A percentile compares a stretch with the other conserved stretches of the same genome.
phyloP scores from a whole-genome alignment of 345 rosid species.

The Linum lewisii region DNA sequence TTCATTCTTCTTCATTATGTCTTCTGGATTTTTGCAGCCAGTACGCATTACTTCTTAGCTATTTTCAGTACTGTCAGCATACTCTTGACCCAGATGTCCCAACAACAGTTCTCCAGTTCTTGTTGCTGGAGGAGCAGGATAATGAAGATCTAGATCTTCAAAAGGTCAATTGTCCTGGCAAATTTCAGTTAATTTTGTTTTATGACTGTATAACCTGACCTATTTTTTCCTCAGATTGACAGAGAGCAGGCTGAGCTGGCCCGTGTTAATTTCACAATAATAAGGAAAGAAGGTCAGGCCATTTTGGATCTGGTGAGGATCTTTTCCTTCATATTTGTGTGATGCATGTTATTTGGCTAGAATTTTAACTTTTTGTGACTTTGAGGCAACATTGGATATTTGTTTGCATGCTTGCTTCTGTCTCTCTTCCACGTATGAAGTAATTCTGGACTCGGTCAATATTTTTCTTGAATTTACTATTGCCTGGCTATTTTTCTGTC shows the following conservation, averaged over 20 bases:
- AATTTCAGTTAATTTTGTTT: neutral
- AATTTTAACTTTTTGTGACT: neutral
- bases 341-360: conserved; percentile 3
- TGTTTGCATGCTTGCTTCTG: neutral
- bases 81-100: conserved; percentile 82
- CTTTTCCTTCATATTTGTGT: neutral
- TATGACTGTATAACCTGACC: conserved; percentile 5
- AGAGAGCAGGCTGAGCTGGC: conserved; percentile 86
- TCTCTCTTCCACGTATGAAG: too few species aligned
- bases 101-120: conserved; percentile 55
- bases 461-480: neutral
- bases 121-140: conserved; percentile 72
- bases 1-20: conserved; percentile 11
- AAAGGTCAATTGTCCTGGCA: conserved; percentile 34
- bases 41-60: conserved; percentile 83
- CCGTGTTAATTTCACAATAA: conserved; percentile 63
- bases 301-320: conserved; percentile 72
- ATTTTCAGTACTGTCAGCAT: conserved; percentile 92
- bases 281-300: conserved; percentile 80
- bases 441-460: neutral
- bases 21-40: conserved; percentile 39
- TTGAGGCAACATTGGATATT: neutral
- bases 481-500: neutral
- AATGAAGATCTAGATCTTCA: conserved; percentile 81
- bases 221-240: conserved; percentile 44